phyloP scores from a whole-genome alignment of 768 basidiomycete species.

The Lactarius vividus region DNA sequence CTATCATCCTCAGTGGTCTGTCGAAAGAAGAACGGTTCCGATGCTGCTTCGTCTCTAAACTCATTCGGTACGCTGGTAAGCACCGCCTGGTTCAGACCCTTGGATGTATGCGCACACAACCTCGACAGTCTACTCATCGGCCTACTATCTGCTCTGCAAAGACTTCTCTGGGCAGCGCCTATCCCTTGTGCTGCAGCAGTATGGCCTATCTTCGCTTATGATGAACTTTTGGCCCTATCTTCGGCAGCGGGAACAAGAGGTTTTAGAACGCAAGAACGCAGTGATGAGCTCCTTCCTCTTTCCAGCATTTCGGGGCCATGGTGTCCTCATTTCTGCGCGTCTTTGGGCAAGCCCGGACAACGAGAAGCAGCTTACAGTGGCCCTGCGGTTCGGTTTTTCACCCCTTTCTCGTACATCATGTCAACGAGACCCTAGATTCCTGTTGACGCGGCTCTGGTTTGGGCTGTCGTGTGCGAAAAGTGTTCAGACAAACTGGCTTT shows the following conservation, averaged over 20 bases:
- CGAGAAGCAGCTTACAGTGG: constrained; percentile 53
- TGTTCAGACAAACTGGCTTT: constrained; percentile 36
- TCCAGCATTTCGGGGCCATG: constrained; percentile 34
- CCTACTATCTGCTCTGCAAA: constrained; percentile 45
- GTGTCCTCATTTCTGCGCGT: constrained; percentile 39
- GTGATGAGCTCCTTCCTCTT: constrained; percentile 55
- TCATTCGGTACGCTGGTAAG: constrained; percentile 62
- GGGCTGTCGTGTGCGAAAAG: constrained; percentile 42
- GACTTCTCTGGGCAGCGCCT: constrained; percentile 53
- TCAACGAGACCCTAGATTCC: constrained; percentile 44
- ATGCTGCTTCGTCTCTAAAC: constrained; percentile 55
- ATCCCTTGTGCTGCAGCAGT: constrained; percentile 37
- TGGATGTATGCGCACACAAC: background rate
- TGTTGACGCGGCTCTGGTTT: constrained; percentile 64
- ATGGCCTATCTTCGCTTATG: constrained; percentile 40
- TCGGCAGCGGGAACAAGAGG: constrained; percentile 47
- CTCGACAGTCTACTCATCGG: constrained; percentile 60
- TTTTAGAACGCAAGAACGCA: constrained; percentile 34
- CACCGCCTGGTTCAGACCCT: background rate
- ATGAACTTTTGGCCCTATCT: constrained; percentile 77
- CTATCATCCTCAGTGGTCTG: constrained; percentile 53
- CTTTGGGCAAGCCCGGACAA: constrained; percentile 64
- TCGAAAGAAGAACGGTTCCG: constrained; percentile 42
- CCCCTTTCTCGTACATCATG: background rate
- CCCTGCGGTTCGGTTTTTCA: constrained; percentile 47